Base-by-base conservation (phyloP, 192 early-diverging fungal species). In the Kickxella alabastrina region DNA sequence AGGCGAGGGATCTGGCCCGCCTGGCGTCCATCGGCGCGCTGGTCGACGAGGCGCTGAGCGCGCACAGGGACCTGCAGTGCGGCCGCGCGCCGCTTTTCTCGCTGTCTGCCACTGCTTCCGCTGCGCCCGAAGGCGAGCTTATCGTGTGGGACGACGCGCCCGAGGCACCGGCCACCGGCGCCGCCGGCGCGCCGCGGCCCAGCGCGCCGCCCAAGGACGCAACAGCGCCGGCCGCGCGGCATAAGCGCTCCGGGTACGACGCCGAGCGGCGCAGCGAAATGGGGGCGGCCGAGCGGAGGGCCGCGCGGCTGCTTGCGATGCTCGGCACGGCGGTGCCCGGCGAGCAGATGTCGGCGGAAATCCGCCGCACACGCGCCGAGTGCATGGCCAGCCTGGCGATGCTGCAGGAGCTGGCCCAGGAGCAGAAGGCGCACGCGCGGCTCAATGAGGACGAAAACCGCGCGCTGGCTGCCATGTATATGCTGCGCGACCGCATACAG, bases 371-470 rank as follows among this genome's bases (percentile, higher is more conserved):
- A 10, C 47, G 51, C 26, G 38, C 41, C 23, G 51, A 41, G 6
- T 53, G 38, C 27, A 53, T 38, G 26, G 51, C 60, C 80, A 23
- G 44, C 62, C 49, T 59, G 51, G 3, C 59, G 54, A 40, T 72
- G 75, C 28, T 79, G 73, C 37, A 58, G 76, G 14, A 75, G 47
- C 47, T 49, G 3, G 47, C 47, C 7, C 47, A 83, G 1, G 80
- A 83, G 57, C 53, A 63, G 9, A 61, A 73, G 24, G 76, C 79
- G 12, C 80, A 84, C 51, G 78, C 77, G 22, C 46, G 80, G 22
- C 66, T 83, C 29, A 60, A 66, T 2, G 67, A 75, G 23, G 68
- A 68, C 23, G 85, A 86, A 15, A 77, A 84, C 28, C 80, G 79
- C 41, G 81, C 84, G 14, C 58, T 49, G 31, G 47, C 47, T 3